phyloP scores from a whole-genome alignment of 2,329 filamentous ascomycete genomes.

The Fusarium mangiferae region DNA sequence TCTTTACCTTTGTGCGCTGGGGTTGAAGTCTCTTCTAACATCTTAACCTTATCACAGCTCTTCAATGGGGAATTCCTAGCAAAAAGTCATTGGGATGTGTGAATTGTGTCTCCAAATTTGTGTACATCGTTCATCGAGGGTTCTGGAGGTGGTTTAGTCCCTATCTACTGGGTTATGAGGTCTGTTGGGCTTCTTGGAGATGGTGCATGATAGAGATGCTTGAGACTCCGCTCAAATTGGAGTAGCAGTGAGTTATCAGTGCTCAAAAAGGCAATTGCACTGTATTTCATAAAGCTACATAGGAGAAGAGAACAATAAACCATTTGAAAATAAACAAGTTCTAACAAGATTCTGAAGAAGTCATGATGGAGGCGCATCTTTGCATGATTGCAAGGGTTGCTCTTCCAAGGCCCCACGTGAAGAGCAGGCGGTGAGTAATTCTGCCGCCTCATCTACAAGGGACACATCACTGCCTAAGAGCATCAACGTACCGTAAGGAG shows the following conservation, averaged over 20 bases:
- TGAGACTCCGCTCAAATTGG: neutral
- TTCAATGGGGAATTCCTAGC: no score
- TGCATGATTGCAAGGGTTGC: constrained; percentile 5
- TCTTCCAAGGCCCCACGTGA: constrained; percentile 37
- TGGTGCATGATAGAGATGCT: neutral
- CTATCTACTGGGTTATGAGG: no score
- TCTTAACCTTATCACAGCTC: neutral
- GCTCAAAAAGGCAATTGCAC: neutral
- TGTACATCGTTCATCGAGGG: no score
- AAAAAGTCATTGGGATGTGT: no score
- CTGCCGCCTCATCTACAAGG: constrained; percentile 46
- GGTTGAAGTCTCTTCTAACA: neutral
- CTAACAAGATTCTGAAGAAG: neutral
- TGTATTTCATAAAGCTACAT: neutral
- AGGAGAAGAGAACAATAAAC: neutral
- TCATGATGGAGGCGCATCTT: constrained; percentile 13
- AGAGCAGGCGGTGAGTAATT: constrained; percentile 44
- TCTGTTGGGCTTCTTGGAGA: no score
- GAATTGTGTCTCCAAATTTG: no score
- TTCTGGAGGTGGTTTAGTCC: no score
- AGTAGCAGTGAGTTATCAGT: neutral
- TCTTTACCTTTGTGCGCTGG: neutral
- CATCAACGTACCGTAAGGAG: constrained; percentile 24
- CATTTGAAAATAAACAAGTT: neutral
- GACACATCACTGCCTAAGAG: constrained; percentile 44